Percentiles rank a stretch among this genome's conserved stretches.
Evolutionary conservation across 371 early-diverging fungal species (phyloP).

Genomic region (Neoconidiobolus thromboides): DNA sequence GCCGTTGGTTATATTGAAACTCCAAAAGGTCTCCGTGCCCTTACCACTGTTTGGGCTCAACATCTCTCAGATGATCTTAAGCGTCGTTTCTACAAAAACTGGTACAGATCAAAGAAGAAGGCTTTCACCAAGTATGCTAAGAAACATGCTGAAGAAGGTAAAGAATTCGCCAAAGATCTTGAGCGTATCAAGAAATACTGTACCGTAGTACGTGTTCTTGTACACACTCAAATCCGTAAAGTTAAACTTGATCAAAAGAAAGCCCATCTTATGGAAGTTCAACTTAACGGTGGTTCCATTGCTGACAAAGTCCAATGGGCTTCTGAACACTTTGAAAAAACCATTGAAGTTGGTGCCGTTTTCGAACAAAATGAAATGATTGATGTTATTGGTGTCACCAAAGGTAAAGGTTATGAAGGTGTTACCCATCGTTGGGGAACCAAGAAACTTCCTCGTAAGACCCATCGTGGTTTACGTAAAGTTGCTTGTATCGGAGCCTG

Average conservation of each 20-base stretch:
- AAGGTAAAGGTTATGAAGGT: constrained; percentile 99
- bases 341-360: constrained; percentile 69
- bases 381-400: constrained; percentile 98
- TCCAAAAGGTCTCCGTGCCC: constrained; percentile 90
- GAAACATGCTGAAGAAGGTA: constrained; percentile 84
- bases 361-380: constrained; percentile 98
- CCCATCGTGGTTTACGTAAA: constrained; percentile 99
- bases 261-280: constrained; percentile 99
- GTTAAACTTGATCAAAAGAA: constrained; percentile 94
- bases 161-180: constrained; percentile 78
- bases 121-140: constrained; percentile 96
- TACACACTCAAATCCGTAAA: constrained; percentile 95
- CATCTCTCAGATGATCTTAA: constrained; percentile 95
- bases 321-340: constrained; percentile 94
- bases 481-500: constrained; percentile 99
- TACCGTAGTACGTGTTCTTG: constrained; percentile 94
- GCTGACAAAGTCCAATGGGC: constrained; percentile 98
- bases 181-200: constrained; percentile 98
- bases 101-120: constrained; percentile 98
- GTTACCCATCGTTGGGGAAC: constrained; percentile 99
- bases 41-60: constrained; percentile 98
- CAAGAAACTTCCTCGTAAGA: constrained; percentile 99
- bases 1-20: constrained; percentile 99
- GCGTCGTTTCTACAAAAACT: constrained; percentile 99
- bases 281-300: constrained; percentile 98